Evolutionary conservation across 352 stramenopile genomes (phyloP), one percentile per base, ranked within the genome.

Genomic region (Pythium utonaiense): DNA sequence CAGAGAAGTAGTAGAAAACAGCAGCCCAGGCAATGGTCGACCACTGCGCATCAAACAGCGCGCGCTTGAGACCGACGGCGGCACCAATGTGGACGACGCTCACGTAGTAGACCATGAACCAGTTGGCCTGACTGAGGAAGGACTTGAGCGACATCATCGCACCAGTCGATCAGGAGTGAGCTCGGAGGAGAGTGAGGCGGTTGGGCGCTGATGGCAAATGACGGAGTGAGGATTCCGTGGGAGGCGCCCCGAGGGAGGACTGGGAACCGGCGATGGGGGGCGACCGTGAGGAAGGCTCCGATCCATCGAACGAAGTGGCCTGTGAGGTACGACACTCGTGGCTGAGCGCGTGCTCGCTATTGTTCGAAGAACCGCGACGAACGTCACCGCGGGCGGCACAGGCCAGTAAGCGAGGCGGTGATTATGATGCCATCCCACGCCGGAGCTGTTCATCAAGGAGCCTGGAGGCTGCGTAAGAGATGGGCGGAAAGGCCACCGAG

Each of bases 31-130:
- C 69, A 10, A 96, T 75, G 36, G 95, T 99, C 54, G 96, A 77
- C 66, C 73, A 85, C 53, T 90, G 89, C 72, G 70, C 90, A 47
- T 80, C 47, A 38, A 88, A 68, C 16, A 99, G 56, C 40, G n/a
- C 40, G 22, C 86, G 89, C 19, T 72, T 57, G 21, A 98, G 17
- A 25, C 96, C 96, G 42, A 97, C 70, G 38, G 96, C 34, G 9
- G 91, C 96, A 13, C 94, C 80, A 0, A 92, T 56, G 70, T 99
- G 97, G 33, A 98, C 92, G n/a, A 98, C 67, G 17, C 78, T 74
- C 51, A 98, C 80, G 80, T 99, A 99, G 75, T 98, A 98, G 47
- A 94, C 76, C 96, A 99, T 99, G 56, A 97, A 97, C 89, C 91
- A 99, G 77, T 99, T 99, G 66, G 98, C 88, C 54, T 95, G 93